These are phyloP conservation scores for Suillus cothurnatus DNA, from an alignment of 768 basidiomycete species.

Conservation along the genomic window DNA sequence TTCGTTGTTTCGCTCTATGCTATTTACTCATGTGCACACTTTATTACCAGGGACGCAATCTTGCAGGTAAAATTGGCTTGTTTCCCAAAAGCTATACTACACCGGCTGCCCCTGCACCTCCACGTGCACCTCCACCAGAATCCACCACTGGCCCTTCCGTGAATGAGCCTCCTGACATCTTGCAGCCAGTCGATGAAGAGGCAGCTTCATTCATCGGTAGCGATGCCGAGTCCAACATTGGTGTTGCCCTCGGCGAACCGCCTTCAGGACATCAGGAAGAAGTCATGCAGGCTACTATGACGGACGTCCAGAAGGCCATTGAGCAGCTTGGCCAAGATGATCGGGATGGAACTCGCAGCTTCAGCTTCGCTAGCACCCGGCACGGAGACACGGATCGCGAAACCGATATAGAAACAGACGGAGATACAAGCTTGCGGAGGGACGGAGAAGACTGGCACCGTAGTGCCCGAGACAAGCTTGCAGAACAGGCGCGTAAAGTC, in stretches of 20 bases:
- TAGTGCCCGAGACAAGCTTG: conserved; percentile 63
- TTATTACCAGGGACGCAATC: conserved; percentile 72
- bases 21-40: conserved; percentile 14
- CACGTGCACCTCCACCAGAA: conserved; percentile 27
- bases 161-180: conserved; percentile 24
- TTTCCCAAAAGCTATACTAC: conserved; percentile 92
- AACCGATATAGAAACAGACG: conserved; percentile 51
- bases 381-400: conserved; percentile 52
- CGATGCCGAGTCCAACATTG: conserved; percentile 27
- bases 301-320: conserved; percentile 88
- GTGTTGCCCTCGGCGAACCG: conserved; percentile 28
- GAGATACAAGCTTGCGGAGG: conserved; percentile 50
- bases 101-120: conserved; percentile 45
- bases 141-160: conserved; percentile 27
- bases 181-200: conserved; percentile 52
- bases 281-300: conserved; percentile 86
- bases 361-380: conserved; percentile 74
- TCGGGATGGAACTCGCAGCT: conserved; percentile 64
- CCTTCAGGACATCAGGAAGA: conserved; percentile 40
- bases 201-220: conserved; percentile 35
- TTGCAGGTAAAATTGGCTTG: conserved; percentile 79
- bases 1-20: conserved; percentile 14
- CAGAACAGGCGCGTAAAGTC: conserved; percentile 65
- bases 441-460: conserved; percentile 64
- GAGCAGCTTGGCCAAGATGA: conserved; percentile 74